These are phyloP conservation scores for Picocystis sp. DNA, from an alignment of 163 green algal genomes.

Conservation along the genomic window DNA sequence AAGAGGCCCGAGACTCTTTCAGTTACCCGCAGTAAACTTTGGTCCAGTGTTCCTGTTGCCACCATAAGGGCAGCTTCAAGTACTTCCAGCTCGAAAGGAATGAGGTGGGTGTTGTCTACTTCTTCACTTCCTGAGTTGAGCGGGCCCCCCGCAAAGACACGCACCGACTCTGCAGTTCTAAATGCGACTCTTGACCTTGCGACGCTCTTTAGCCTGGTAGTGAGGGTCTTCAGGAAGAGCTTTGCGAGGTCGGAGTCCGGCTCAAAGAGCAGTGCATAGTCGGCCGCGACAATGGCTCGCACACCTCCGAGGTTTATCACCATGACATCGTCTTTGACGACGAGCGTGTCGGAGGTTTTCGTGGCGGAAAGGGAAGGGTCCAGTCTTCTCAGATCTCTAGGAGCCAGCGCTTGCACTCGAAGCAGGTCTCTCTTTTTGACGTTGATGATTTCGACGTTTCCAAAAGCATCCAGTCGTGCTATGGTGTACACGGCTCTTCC, in stretches of 20 bases:
- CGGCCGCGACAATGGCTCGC: conserved; percentile 56
- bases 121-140: conserved; percentile 6
- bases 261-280: conserved; percentile 83
- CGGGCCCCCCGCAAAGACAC: conserved; percentile 4
- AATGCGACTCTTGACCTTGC: not conserved
- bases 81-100: conserved; percentile 84
- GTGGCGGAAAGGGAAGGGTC: conserved; percentile 71
- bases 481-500: no score
- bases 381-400: conserved; percentile 82
- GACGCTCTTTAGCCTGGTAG: not conserved
- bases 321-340: conserved; percentile 78
- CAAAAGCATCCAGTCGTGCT: no score
- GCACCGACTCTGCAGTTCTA: not conserved
- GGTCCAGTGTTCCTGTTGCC: conserved; percentile 63
- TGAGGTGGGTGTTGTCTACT: conserved; percentile 3
- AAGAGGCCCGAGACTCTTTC: conserved; percentile 45
- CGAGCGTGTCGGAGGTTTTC: conserved; percentile 61
- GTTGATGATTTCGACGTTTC: no score
- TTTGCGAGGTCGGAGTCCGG: conserved; percentile 16
- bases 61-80: conserved; percentile 78
- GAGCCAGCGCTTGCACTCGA: conserved; percentile 59
- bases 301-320: conserved; percentile 84
- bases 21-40: conserved; percentile 51
- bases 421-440: conserved; percentile 50
- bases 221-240: not conserved